These are phyloP conservation scores for Jackrogersella minutella DNA, from an alignment of 495 filamentous ascomycete species.

Conservation along the genomic window DNA sequence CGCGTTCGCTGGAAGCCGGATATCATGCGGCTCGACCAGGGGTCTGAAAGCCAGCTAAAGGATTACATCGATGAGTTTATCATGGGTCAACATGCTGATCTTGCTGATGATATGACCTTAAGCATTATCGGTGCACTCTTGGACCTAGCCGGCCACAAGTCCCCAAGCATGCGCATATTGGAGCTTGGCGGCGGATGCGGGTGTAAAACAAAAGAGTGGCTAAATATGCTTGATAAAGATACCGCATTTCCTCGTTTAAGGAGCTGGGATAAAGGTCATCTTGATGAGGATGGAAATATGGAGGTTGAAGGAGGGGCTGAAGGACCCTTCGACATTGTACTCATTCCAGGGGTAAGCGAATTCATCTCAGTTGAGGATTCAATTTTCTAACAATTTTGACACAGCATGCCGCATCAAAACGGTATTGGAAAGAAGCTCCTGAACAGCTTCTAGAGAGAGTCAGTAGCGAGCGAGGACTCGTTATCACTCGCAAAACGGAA, in stretches of 20 bases:
- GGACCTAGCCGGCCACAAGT: constrained; percentile 40
- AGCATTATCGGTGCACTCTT: constrained; percentile 27
- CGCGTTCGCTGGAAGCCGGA: constrained; percentile 51
- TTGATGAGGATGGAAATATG: constrained; percentile 7
- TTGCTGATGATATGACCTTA: constrained; percentile 2
- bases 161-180: constrained; percentile 36
- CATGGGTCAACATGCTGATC: not conserved
- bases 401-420: constrained; percentile 10
- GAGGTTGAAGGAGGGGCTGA: not conserved
- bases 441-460: too few species aligned
- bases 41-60: not conserved
- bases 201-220: constrained; percentile 13
- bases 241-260: constrained; percentile 29
- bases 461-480: not conserved
- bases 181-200: constrained; percentile 1
- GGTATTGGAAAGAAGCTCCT: not conserved
- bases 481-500: constrained; percentile 26
- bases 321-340: constrained; percentile 23
- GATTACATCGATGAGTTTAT: constrained; percentile 19
- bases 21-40: constrained; percentile 24
- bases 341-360: constrained; percentile 22
- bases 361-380: not conserved
- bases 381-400: not conserved
- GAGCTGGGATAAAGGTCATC: not conserved
- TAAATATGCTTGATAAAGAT: constrained; percentile 10